A percentile compares a stretch with the other conserved stretches of the same genome.
These are phyloP conservation scores for Phytophthora tubulina DNA, from an alignment of 352 stramenopile species.

Conservation along the genomic window DNA sequence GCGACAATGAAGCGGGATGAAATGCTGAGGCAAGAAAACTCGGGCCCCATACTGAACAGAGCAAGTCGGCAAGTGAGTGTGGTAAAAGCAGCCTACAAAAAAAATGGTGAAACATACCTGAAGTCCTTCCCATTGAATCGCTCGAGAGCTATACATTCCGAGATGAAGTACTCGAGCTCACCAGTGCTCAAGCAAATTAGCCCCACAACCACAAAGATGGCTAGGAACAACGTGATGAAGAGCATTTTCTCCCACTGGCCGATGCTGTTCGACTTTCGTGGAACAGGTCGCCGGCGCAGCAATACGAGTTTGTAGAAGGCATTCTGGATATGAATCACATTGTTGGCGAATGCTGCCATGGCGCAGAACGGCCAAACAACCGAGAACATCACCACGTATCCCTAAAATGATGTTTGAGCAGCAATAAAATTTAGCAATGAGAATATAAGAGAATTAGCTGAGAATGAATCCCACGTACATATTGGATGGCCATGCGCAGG, in stretches of 20 bases:
- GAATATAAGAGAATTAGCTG: background rate
- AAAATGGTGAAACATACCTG: conserved; percentile 52
- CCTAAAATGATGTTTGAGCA: conserved; percentile 45
- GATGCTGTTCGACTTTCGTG: conserved; percentile 86
- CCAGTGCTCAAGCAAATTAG: conserved; percentile 88
- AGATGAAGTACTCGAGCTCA: conserved; percentile 87
- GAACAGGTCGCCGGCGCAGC: conserved; percentile 72
- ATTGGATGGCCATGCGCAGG: conserved; percentile 90
- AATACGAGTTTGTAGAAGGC: conserved; percentile 87
- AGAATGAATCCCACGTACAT: conserved; percentile 50
- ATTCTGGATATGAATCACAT: conserved; percentile 86
- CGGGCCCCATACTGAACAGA: conserved; percentile 75
- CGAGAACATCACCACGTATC: conserved; percentile 91
- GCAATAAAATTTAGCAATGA: background rate
- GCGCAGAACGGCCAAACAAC: conserved; percentile 89
- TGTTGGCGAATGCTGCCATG: conserved; percentile 81
- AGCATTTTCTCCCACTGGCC: conserved; percentile 91
- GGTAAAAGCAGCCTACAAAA: background rate
- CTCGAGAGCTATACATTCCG: conserved; percentile 71
- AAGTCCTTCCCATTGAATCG: conserved; percentile 87
- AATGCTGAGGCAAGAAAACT: conserved; percentile 83
- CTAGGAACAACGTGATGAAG: conserved; percentile 84
- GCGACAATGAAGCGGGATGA: conserved; percentile 84
- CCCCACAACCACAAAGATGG: conserved; percentile 85
- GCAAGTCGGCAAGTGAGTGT: conserved; percentile 20